Evolutionary conservation across 1,139 yeast species (phyloP).

Genomic region (Scheffersomyces titani): DNA sequence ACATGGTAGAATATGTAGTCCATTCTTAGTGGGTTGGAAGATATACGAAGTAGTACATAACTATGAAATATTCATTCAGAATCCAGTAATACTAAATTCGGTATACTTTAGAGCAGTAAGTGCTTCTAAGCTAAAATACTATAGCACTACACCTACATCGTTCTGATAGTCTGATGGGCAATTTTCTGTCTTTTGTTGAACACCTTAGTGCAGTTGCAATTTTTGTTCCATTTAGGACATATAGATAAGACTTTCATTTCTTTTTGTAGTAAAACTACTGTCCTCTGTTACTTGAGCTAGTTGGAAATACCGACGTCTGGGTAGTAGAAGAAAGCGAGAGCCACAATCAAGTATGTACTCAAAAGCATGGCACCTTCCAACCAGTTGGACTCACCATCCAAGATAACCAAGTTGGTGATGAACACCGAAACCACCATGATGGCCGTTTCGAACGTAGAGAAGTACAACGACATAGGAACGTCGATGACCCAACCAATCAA

Average conservation of each 20-base stretch:
- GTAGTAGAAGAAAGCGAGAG: slow-evolving; percentile 83
- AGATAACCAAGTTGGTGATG: slow-evolving; percentile 80
- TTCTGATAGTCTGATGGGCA: neutral
- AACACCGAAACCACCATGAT: slow-evolving; percentile 86
- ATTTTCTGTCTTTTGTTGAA: neutral
- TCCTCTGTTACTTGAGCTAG: neutral
- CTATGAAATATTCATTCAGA: too few species aligned
- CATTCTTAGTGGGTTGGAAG: too few species aligned
- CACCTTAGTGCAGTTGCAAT: neutral
- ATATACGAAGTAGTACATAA: too few species aligned
- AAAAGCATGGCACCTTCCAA: slow-evolving; percentile 92
- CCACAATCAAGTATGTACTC: slow-evolving; percentile 82
- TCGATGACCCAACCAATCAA: slow-evolving; percentile 87
- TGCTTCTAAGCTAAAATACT: neutral
- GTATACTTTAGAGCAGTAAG: too few species aligned
- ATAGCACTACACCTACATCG: too few species aligned
- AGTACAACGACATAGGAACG: slow-evolving; percentile 90
- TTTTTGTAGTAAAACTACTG: neutral
- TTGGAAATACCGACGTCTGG: slow-evolving; percentile 46
- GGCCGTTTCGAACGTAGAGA: slow-evolving; percentile 91
- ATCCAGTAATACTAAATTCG: neutral
- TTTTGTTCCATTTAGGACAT: neutral
- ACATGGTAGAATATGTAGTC: neutral
- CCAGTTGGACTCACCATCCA: slow-evolving; percentile 97
- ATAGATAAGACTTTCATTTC: neutral